Evolutionary conservation across 805 yeast species (phyloP).

Genomic region (Kurtzmaniella cleridarum): DNA sequence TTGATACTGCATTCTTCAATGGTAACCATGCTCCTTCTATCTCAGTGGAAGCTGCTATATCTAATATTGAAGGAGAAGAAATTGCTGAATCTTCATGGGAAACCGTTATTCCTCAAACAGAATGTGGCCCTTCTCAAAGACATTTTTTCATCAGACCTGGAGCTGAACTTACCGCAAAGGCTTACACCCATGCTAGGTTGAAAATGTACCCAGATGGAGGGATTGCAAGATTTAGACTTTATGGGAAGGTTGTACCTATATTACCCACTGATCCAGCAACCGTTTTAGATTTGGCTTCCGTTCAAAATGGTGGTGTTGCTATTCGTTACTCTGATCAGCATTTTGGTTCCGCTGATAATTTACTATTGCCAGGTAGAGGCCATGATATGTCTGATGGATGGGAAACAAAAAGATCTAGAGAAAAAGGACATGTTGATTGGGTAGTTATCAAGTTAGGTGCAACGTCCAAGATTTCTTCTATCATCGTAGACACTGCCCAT

Average conservation of each 20-base stretch:
- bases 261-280: slow-evolving; percentile 42
- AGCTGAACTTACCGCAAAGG: slow-evolving; percentile 47
- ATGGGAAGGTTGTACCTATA: slow-evolving; percentile 78
- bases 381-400: slow-evolving; percentile 97
- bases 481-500: slow-evolving; percentile 87
- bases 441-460: slow-evolving; percentile 78
- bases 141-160: slow-evolving; percentile 65
- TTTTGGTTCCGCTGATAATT: slow-evolving; percentile 86
- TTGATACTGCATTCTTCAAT: slow-evolving; percentile 89
- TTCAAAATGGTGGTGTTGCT: slow-evolving; percentile 84
- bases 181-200: slow-evolving; percentile 75
- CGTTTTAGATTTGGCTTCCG: slow-evolving; percentile 72
- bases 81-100: slow-evolving; percentile 56
- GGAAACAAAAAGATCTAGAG: slow-evolving; percentile 91
- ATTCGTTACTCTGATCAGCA: slow-evolving; percentile 84
- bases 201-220: slow-evolving; percentile 99
- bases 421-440: slow-evolving; percentile 87
- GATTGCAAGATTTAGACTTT: slow-evolving; percentile 87
- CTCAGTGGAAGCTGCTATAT: slow-evolving; percentile 67
- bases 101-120: slow-evolving; percentile 57
- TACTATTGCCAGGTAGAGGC: slow-evolving; percentile 90
- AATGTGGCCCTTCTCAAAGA: slow-evolving; percentile 86
- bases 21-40: slow-evolving; percentile 94
- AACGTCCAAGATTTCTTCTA: slow-evolving; percentile 45
- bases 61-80: slow-evolving; percentile 28